Evolutionary conservation across 140 eudicot genomes (phyloP).

Genomic region (Bidens hawaiensis): DNA sequence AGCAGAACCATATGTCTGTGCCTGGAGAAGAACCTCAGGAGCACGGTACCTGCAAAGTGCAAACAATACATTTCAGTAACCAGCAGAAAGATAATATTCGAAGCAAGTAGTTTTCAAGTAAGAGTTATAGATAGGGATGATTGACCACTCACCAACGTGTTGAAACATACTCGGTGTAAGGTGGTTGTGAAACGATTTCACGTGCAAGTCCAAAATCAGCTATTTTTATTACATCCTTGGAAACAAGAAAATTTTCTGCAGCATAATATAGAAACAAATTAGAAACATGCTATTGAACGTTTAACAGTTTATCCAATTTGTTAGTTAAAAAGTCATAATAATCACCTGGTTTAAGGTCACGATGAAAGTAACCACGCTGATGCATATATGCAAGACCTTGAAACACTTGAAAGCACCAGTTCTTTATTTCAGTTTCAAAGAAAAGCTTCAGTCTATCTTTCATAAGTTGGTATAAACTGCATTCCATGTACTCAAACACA

Average conservation of each 20-base stretch:
- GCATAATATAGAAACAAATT: neutral
- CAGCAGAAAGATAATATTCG: neutral
- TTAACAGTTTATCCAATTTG: neutral
- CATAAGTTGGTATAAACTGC: conserved; percentile 94
- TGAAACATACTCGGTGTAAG: conserved; percentile 95
- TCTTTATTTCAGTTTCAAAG: conserved; percentile 72
- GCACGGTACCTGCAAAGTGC: conserved; percentile 94
- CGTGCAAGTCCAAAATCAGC: conserved; percentile 99
- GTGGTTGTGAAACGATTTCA: conserved; percentile 78
- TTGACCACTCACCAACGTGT: conserved; percentile 83
- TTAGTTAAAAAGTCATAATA: neutral
- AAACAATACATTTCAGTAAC: conserved; percentile 10
- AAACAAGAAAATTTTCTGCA: conserved; percentile 74
- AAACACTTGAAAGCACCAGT: conserved; percentile 99
- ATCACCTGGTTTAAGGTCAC: conserved; percentile 98
- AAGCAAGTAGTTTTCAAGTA: neutral
- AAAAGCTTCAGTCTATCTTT: conserved; percentile 74
- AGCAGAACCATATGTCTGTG: conserved; percentile 79
- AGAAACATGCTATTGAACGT: neutral
- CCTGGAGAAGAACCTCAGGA: conserved; percentile 95
- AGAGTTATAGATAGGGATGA: neutral
- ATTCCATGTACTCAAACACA: conserved; percentile 96
- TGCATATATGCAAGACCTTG: conserved; percentile 97
- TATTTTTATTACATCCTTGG: conserved; percentile 69
- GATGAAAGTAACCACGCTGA: conserved; percentile 93